Evolutionary conservation across 169 alveolate genomes (phyloP).

Genomic region (Plasmodium vivax): DNA sequence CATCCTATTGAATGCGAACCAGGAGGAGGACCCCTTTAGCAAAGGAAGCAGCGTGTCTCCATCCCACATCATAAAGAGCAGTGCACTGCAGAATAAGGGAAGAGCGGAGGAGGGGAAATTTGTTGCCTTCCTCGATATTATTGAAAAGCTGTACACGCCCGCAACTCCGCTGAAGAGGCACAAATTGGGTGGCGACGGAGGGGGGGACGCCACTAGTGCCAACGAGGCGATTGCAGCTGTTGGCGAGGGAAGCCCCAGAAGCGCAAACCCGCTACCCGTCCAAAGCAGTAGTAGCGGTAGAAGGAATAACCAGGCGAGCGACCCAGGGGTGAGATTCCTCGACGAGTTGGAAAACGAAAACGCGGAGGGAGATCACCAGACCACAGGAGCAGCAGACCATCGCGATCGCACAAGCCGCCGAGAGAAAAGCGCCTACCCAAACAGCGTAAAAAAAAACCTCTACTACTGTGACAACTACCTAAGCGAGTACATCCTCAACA

Average conservation of each 20-base stretch:
- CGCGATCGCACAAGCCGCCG: too few species aligned
- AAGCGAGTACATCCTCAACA: conserved; percentile 11
- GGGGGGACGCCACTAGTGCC: not conserved
- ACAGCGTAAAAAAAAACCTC: not conserved
- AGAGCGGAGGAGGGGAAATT: conserved; percentile 25
- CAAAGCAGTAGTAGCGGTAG: not conserved
- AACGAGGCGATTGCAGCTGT: not conserved
- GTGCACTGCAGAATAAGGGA: not conserved
- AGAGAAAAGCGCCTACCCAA: not conserved
- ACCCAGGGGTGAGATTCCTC: not conserved
- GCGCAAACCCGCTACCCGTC: not conserved
- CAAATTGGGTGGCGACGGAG: not conserved
- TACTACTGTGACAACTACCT: conserved; percentile 37
- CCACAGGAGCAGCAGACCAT: too few species aligned
- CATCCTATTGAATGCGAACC: conserved; percentile 7
- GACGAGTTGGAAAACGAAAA: not conserved
- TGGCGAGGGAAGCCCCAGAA: not conserved
- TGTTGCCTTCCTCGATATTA: conserved; percentile 58
- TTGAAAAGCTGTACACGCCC: conserved; percentile 29
- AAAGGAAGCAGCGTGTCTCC: not conserved
- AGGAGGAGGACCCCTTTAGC: not conserved
- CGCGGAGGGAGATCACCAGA: not conserved
- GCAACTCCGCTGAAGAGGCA: not conserved
- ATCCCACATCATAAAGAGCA: not conserved
- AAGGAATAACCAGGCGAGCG: not conserved